Conservation (phyloP, 495 filamentous ascomycete species). For the Daldinia concentrica region DNA sequence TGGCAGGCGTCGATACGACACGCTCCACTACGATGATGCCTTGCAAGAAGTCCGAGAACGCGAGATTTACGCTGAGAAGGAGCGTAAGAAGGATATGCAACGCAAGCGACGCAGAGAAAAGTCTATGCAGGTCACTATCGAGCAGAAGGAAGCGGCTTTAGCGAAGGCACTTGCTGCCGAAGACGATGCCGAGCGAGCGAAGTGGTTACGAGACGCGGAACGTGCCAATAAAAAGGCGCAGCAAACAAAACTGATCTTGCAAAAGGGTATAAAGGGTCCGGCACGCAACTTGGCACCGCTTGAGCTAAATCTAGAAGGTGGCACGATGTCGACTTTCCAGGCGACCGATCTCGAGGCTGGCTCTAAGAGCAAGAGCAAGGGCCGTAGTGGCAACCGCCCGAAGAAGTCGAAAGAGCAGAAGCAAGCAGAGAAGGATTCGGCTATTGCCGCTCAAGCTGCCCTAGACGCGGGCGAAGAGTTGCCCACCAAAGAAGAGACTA, state of each 20-base stretch:
- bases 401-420: slow-evolving; percentile 98
- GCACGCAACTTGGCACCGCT: slow-evolving; percentile 79
- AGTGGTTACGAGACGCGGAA: slow-evolving; percentile 80
- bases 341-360: slow-evolving; percentile 68
- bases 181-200: slow-evolving; percentile 80
- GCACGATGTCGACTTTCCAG: slow-evolving; percentile 86
- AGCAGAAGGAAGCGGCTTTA: slow-evolving; percentile 84
- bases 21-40: slow-evolving; percentile 68
- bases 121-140: slow-evolving; percentile 84
- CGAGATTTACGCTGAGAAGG: slow-evolving; percentile 93
- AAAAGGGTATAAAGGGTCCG: slow-evolving; percentile 82
- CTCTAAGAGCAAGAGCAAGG: slow-evolving; percentile 69
- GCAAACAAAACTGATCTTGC: slow-evolving; percentile 80
- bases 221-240: slow-evolving; percentile 88
- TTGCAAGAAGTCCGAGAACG: slow-evolving; percentile 85
- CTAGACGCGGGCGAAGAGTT: slow-evolving; percentile 84
- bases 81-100: slow-evolving; percentile 99
- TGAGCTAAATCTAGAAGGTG: slow-evolving; percentile 85
- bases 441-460: slow-evolving; percentile 86
- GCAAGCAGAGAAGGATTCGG: slow-evolving; percentile 91
- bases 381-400: slow-evolving; percentile 71
- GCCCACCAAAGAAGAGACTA: slow-evolving; percentile 74
- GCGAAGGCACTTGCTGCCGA: slow-evolving; percentile 75
- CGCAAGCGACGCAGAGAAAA: slow-evolving; percentile 96
- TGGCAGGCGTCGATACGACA: slow-evolving; percentile 61